Evolutionary conservation across 352 stramenopile genomes (phyloP), one percentile per base, ranked within the genome.

Genomic region (Hyaloperonospora brassicae): DNA sequence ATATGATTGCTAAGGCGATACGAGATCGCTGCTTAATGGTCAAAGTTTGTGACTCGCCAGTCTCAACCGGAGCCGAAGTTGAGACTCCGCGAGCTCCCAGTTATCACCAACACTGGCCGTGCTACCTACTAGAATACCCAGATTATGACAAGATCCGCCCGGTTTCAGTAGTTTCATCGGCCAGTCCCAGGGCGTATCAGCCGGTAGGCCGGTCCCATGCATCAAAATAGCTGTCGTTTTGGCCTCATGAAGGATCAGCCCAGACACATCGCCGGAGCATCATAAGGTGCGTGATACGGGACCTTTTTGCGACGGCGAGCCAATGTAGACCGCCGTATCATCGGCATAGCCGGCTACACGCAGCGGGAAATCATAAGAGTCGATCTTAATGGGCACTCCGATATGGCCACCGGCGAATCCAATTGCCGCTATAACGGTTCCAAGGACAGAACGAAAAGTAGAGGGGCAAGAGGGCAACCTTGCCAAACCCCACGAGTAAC

Each of bases 391-490:
- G 6, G 13, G 13, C 39, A 44, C 8, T n/a, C 21, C 39, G 14
- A 44, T 40, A 3, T 17, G 22, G 7, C 43, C 23, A 36, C 23
- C 27, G 27, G 27, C 27, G 27, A 31, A 23, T 24, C 24, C 24
- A 39, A 2, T 5, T 35, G 9, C 27, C 17, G 23, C 12, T 49
- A 39, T 7, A 38, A 10, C 22, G 22, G 39, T 10, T 44, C 39
- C 2, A 49, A 12, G 3, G 11, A 34, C 4, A 54, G 34, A 10
- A 54, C 12, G n/a, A 54, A 54, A 3, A 54, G 14, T 1, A 54
- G 5, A 35, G 48, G 48, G 13, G 48, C 48, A 3, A 47, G n/a
- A 11, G 35, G 48, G 21, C 48, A 54, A 2, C 48, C 35, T 12
- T 54, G 38, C 6, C 34, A 10, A n/a, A 54, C 46, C 5, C 35